phyloP scores from a whole-genome alignment of 1,139 yeast species.

The Pichia inconspicua region DNA sequence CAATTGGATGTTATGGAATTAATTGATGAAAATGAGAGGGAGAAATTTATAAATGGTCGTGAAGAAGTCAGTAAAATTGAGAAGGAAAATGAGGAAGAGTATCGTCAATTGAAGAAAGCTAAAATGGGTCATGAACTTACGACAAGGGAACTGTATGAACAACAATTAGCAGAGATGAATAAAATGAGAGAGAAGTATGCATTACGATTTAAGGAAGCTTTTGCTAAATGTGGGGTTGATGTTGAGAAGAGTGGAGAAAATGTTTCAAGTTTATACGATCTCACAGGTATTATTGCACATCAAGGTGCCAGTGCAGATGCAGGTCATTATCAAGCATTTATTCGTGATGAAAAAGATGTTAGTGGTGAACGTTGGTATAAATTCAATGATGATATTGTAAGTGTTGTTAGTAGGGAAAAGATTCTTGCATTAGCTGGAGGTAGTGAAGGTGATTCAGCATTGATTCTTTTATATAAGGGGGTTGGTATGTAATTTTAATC shows the following conservation, averaged over 20 bases:
- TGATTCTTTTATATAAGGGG: slow-evolving; percentile 78
- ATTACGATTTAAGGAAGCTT: slow-evolving; percentile 40
- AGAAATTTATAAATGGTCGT: slow-evolving; percentile 60
- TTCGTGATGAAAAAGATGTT: slow-evolving; percentile 57
- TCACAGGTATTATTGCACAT: slow-evolving; percentile 81
- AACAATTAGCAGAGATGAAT: slow-evolving; percentile 40
- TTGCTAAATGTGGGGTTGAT: slow-evolving; percentile 33
- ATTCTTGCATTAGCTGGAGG: slow-evolving; percentile 90
- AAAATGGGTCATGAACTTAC: slow-evolving; percentile 30
- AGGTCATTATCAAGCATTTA: slow-evolving; percentile 93
- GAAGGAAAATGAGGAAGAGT: slow-evolving; percentile 64
- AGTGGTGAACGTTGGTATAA: slow-evolving; percentile 82
- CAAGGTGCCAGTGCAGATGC: slow-evolving; percentile 95
- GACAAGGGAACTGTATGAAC: slow-evolving; percentile 36
- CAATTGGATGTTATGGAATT: slow-evolving; percentile 83
- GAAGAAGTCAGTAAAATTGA: slow-evolving; percentile 74
- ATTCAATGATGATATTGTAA: slow-evolving; percentile 91
- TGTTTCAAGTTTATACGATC: slow-evolving; percentile 80
- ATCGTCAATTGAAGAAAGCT: slow-evolving; percentile 68
- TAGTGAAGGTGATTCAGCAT: slow-evolving; percentile 94
- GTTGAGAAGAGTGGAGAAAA: slow-evolving; percentile 47
- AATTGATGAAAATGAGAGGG: slow-evolving; percentile 66
- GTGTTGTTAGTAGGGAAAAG: slow-evolving; percentile 64
- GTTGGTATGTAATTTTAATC: slow-evolving; percentile 37
- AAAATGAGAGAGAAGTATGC: slow-evolving; percentile 40